These are phyloP conservation scores for Westerdykella sp. DNA, from an alignment of 2,329 filamentous ascomycete genomes.

Conservation along the genomic window DNA sequence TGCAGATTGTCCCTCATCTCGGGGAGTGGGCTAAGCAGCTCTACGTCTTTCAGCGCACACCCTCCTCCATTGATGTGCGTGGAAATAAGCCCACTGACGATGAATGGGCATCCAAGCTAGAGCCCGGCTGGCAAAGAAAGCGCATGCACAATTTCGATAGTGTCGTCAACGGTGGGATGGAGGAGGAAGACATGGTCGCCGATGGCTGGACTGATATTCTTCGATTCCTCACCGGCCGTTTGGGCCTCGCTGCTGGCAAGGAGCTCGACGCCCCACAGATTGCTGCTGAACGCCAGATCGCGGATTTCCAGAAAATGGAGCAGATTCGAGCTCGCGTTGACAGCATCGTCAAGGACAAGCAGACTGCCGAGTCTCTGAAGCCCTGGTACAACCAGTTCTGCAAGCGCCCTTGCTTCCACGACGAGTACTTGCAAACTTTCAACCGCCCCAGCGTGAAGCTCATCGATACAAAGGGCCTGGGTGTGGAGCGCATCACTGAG, in stretches of 20 bases:
- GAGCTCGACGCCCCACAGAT: constrained; percentile 9
- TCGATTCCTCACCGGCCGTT: constrained; percentile 8
- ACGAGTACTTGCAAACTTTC: constrained; percentile 54
- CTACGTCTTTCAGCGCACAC: constrained; percentile 54
- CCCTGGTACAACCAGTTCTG: constrained; percentile 58
- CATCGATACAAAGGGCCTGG: constrained; percentile 53
- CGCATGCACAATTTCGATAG: constrained; percentile 43
- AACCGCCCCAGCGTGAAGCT: constrained; percentile 55
- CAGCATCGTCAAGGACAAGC: constrained; percentile 48
- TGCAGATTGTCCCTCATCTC: constrained; percentile 35
- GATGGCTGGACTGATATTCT: constrained; percentile 46
- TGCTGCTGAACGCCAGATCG: constrained; percentile 14
- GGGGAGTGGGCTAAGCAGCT: constrained; percentile 46
- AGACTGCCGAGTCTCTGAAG: constrained; percentile 49
- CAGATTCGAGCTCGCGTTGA: constrained; percentile 44
- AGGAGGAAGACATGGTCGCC: constrained; percentile 39
- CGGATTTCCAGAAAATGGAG: constrained; percentile 39
- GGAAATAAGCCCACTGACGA: constrained; percentile 18
- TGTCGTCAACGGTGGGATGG: constrained; percentile 29
- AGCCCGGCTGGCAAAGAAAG: constrained; percentile 46
- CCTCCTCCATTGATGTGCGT: constrained; percentile 39
- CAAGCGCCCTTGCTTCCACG: constrained; percentile 58
- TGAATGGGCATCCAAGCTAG: constrained; percentile 9
- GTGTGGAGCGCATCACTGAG: constrained; percentile 38
- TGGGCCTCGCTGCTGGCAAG: constrained; percentile 2